A percentile compares a stretch with the other conserved stretches of the same genome.
phyloP scores from a whole-genome alignment of 768 basidiomycete species.

The Boletus rex-veris region DNA sequence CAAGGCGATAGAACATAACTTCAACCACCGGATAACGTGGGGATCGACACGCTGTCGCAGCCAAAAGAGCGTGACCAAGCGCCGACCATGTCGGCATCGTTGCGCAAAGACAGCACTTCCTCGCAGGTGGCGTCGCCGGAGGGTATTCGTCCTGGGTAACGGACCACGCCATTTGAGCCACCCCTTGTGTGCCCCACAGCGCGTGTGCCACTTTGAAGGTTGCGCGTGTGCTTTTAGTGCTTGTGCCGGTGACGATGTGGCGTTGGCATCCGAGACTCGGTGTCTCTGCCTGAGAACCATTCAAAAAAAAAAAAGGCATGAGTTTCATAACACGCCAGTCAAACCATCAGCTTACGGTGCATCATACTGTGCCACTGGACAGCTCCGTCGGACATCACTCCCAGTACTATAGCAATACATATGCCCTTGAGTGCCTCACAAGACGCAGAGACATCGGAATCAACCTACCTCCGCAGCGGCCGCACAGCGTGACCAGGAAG shows the following conservation, averaged over 20 bases:
- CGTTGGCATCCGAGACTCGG: neutral
- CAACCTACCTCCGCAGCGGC: slow-evolving; percentile 4
- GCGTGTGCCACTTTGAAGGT: too few relatives aligned
- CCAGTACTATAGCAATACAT: neutral
- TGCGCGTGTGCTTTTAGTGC: neutral
- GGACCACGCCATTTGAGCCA: slow-evolving; percentile 22
- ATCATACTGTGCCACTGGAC: neutral
- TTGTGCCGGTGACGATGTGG: neutral
- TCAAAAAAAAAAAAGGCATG: neutral
- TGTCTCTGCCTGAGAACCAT: neutral
- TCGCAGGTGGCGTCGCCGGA: neutral
- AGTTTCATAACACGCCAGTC: neutral
- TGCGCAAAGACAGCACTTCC: slow-evolving; percentile 16
- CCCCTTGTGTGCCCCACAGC: neutral
- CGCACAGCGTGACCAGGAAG: neutral
- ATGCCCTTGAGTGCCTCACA: neutral
- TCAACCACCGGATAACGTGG: slow-evolving; percentile 6
- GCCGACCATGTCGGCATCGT: neutral
- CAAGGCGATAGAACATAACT: neutral
- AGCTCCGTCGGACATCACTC: neutral
- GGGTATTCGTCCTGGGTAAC: slow-evolving; percentile 3
- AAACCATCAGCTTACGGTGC: neutral
- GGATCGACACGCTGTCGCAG: neutral
- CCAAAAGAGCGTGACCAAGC: slow-evolving; percentile 13
- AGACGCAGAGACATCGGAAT: neutral